phyloP scores from a whole-genome alignment of 1,284 basidiomycete species.

The Apiotrichum mycotoxinovorans region DNA sequence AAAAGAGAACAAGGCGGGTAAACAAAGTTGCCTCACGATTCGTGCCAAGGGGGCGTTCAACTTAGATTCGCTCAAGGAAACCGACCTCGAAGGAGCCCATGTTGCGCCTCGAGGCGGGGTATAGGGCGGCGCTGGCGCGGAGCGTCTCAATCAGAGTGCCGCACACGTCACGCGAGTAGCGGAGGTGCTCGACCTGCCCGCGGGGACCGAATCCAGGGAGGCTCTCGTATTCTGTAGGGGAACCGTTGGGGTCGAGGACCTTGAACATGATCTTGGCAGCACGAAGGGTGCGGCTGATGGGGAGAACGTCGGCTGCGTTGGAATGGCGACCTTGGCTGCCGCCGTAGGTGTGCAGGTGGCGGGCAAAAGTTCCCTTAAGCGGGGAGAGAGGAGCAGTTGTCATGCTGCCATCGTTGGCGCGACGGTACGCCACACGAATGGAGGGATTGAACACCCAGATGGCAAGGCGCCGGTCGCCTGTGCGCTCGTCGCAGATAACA shows the following conservation, averaged over 20 bases:
- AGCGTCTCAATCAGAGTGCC: slow-evolving; percentile 27
- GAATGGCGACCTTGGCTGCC: neutral
- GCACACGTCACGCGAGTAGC: slow-evolving; percentile 35
- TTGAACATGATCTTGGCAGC: slow-evolving; percentile 42
- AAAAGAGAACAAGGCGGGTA: too few species aligned
- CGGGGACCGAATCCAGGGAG: slow-evolving; percentile 8
- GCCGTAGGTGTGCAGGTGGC: neutral
- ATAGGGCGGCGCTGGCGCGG: slow-evolving; percentile 29
- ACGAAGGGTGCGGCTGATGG: slow-evolving; percentile 13
- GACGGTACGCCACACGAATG: slow-evolving; percentile 65
- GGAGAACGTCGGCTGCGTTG: slow-evolving; percentile 5
- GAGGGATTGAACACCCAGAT: slow-evolving; percentile 89
- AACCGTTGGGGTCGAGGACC: slow-evolving; percentile 17
- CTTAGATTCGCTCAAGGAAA: slow-evolving; percentile 34
- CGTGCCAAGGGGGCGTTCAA: too few species aligned
- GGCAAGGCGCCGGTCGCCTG: slow-evolving; percentile 69
- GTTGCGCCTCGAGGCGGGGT: slow-evolving; percentile 27
- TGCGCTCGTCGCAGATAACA: slow-evolving; percentile 74
- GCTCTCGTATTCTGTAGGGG: slow-evolving; percentile 6
- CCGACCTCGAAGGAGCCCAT: slow-evolving; percentile 42
- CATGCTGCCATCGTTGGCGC: neutral
- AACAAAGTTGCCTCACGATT: too few species aligned
- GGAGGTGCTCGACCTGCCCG: slow-evolving; percentile 34
- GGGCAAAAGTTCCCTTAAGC: slow-evolving; percentile 1
- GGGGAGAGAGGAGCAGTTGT: neutral